Conservation (phyloP, 2,329 filamentous ascomycete species). For the Dendrostoma leiphaemia region DNA sequence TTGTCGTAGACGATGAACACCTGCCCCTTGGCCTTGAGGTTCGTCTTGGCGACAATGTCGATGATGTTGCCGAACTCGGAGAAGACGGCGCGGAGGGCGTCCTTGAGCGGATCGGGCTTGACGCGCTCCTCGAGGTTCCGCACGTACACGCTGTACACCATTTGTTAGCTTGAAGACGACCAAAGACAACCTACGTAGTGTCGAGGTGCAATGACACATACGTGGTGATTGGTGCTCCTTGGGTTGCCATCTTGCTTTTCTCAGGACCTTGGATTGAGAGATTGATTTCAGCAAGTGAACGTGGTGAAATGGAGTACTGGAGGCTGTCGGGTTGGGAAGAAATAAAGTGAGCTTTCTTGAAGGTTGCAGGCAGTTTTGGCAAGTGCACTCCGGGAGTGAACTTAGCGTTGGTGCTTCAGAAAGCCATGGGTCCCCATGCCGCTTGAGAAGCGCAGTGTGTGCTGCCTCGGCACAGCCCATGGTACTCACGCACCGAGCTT, state of each 20-base stretch:
- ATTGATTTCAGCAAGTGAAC: neutral
- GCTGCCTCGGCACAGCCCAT: too few species aligned
- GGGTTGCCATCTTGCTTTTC: conserved; percentile 31
- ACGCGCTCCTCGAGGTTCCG: conserved; percentile 92
- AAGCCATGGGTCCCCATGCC: too few species aligned
- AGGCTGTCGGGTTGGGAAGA: neutral
- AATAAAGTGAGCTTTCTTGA: neutral
- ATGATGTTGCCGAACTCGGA: conserved; percentile 82
- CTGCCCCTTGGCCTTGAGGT: conserved; percentile 89
- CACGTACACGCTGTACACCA: conserved; percentile 63
- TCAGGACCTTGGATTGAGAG: neutral
- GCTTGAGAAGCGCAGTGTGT: too few species aligned
- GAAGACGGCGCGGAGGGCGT: conserved; percentile 75
- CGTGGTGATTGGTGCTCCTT: conserved; percentile 56
- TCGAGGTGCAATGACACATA: conserved; percentile 74
- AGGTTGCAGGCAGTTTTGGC: too few species aligned
- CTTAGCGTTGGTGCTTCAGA: too few species aligned
- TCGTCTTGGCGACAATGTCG: conserved; percentile 70
- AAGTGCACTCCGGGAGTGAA: too few species aligned
- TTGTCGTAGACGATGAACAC: conserved; percentile 91
- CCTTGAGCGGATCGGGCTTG: conserved; percentile 74
- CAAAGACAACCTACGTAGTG: conserved; percentile 46
- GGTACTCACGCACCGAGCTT: too few species aligned
- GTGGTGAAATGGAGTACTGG: neutral
- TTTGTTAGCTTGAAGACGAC: too few species aligned